Conservation (phyloP, 2,329 filamentous ascomycete species). For the Chaetomium olivaceum region DNA sequence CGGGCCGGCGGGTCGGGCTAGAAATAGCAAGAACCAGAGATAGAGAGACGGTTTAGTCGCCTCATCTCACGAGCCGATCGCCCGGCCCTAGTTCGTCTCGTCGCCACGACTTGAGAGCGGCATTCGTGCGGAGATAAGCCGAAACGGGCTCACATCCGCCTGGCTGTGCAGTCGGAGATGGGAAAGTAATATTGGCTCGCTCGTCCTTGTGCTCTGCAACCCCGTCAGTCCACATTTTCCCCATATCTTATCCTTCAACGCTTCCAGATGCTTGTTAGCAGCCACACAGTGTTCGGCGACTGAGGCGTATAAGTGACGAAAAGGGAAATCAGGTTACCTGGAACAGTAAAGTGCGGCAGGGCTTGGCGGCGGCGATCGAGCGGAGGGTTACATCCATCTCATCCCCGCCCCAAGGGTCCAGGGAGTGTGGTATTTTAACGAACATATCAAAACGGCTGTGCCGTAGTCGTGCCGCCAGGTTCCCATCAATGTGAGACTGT, state of each 20-base stretch:
- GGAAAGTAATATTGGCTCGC: neutral
- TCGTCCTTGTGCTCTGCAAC: neutral
- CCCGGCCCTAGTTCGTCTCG: neutral
- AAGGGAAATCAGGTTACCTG: neutral
- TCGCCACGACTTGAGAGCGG: neutral
- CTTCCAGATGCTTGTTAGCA: neutral
- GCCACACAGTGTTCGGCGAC: neutral
- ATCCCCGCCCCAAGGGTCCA: neutral
- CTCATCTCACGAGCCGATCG: too few species aligned
- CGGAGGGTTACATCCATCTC: neutral
- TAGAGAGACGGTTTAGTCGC: neutral
- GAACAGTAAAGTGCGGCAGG: neutral
- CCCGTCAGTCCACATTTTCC: neutral
- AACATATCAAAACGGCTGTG: neutral
- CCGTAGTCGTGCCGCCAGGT: neutral
- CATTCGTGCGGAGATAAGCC: neutral
- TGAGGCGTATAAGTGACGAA: constrained; percentile 15
- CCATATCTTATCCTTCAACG: neutral
- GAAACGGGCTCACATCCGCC: neutral
- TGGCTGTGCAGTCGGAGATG: neutral
- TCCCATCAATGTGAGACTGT: constrained; percentile 3
- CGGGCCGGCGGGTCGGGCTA: neutral
- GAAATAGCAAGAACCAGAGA: neutral
- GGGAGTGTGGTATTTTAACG: neutral
- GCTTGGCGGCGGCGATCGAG: neutral